Evolutionary conservation across 768 basidiomycete species (phyloP).

Genomic region (Boletus sensibilis): DNA sequence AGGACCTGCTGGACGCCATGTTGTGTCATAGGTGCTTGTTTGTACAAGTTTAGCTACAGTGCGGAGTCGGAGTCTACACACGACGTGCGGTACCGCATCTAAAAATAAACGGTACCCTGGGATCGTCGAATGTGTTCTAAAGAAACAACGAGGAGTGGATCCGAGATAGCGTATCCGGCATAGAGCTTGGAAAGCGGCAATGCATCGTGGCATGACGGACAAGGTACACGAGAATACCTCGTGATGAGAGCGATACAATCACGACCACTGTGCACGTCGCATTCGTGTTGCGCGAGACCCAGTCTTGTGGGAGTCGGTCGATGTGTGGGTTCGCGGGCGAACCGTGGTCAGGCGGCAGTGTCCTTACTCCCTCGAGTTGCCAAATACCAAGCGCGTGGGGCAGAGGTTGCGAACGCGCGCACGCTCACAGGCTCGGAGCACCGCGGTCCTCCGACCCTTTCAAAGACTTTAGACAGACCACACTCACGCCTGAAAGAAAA

Average conservation of each 20-base stretch:
- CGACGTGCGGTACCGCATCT: conserved; percentile 18
- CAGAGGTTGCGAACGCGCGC: neutral
- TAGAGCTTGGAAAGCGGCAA: neutral
- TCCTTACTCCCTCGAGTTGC: neutral
- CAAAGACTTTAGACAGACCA: neutral
- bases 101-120: conserved; percentile 4
- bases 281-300: neutral
- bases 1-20: neutral
- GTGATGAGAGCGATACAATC: neutral
- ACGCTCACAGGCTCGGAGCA: conserved; percentile 3
- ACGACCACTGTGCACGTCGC: neutral
- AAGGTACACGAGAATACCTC: neutral
- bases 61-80: neutral
- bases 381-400: neutral
- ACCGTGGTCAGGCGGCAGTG: too few species aligned
- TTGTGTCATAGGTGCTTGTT: neutral
- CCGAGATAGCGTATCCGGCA: neutral
- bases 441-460: conserved; percentile 10
- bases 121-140: conserved; percentile 2
- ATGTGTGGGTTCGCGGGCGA: neutral
- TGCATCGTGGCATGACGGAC: neutral
- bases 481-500: neutral
- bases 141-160: neutral
- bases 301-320: conserved; percentile 10
- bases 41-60: conserved; percentile 12